Base-by-base conservation (phyloP, 129 eudicot genomes). In the Centrapalus pauciflorus region DNA sequence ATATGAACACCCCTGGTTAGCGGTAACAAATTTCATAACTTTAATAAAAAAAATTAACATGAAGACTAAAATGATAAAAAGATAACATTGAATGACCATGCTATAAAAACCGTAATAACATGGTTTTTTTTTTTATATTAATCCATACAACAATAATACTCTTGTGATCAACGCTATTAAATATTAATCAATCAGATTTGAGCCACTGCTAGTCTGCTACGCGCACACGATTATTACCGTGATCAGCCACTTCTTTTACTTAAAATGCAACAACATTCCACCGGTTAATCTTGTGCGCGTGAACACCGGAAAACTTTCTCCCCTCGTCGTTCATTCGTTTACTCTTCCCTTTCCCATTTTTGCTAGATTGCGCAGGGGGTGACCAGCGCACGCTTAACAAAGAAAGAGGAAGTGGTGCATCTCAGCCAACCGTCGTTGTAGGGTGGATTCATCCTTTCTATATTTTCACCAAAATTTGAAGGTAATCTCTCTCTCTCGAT, bases 331-430 rank as follows among this genome's bases (percentile, higher is more conserved):
- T 60, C 69, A n/a, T 60, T 26, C 34, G 45, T 30, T 70, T 57
- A 43, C 67, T 29, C 55, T 40, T 41, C 54, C 45, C 8, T 51
- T 34, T 52, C 14, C 38, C 40, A 40, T 21, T 21, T 68, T 25
- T 72, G 62, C 74, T 69, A 69, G 12, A 69, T 38, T 55, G 65
- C 74, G 74, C 74, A 69, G 64, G 35, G 72, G 54, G 55, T 28
- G 40, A 66, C 19, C 41, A 46, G 58, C 70, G 70, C 70, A 45
- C 57, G 16, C 27, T 64, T 7, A 25, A 11, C 67, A 38, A 58
- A 25, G 13, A 7, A 57, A 61, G 7, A 19, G 61, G 61, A 34
- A 63, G 24, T 37, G 55, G 71, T 64, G 77, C 77, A 62, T 51
- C 51, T 62, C 62, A 63, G 55, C 59, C 19, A 71, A 46, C 64